phyloP scores from a whole-genome alignment of 306 rosid species.

The Rosa lucieae region DNA sequence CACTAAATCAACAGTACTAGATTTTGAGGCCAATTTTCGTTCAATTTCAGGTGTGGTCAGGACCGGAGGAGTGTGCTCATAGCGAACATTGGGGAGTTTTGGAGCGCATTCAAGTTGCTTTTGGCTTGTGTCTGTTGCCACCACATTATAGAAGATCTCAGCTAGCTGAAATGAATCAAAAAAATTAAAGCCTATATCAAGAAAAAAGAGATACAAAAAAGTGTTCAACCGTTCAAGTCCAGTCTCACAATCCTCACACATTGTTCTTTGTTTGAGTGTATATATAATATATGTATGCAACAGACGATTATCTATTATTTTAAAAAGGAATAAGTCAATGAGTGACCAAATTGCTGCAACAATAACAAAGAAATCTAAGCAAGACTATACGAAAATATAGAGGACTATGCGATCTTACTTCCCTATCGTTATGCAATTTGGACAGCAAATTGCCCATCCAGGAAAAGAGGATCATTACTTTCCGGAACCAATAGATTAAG shows the following conservation, averaged over 20 bases:
- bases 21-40: conserved; percentile 41
- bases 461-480: neutral
- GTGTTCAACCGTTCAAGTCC: neutral
- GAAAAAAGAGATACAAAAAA: neutral
- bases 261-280: neutral
- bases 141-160: conserved; percentile 51
- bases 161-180: conserved; percentile 45
- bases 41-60: conserved; percentile 53
- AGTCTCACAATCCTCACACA: neutral
- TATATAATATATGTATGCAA: neutral
- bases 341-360: neutral
- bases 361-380: neutral
- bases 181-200: neutral
- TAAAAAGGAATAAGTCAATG: no score
- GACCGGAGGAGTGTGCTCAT: conserved; percentile 48
- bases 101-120: conserved; percentile 55
- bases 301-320: no score
- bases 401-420: neutral
- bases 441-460: neutral
- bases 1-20: conserved; percentile 61
- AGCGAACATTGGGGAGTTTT: conserved; percentile 54
- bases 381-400: neutral
- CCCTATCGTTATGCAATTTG: neutral
- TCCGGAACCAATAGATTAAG: neutral
- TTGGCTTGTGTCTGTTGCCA: conserved; percentile 71